Percentiles rank a stretch among this genome's conserved stretches.
phyloP scores from a whole-genome alignment of 148 eudicot genomes.

The Limonium bicolor region DNA sequence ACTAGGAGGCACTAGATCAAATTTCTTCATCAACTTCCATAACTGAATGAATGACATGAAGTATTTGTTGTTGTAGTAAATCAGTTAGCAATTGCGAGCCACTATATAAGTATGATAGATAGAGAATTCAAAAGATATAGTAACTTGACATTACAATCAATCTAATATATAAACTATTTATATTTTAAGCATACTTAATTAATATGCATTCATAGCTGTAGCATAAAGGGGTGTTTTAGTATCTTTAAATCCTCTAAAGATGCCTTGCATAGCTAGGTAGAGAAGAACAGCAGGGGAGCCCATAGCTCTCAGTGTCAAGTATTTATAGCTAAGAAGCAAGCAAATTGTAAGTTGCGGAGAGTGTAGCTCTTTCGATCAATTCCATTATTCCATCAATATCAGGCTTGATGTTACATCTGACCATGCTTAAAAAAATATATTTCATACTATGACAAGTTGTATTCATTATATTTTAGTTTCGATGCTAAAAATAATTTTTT shows the following conservation, averaged over 20 bases:
- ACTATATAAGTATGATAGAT: background rate
- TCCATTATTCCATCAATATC: no score
- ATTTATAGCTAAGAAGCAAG: no score
- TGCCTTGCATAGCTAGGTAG: slow-evolving; percentile 22
- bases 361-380: no score
- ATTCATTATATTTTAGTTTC: no score
- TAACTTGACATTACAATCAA: background rate
- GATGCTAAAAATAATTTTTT: no score
- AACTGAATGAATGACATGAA: slow-evolving; percentile 57
- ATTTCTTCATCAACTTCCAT: slow-evolving; percentile 50
- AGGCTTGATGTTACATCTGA: no score
- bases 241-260: slow-evolving; percentile 23
- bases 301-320: slow-evolving; percentile 15
- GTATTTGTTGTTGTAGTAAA: slow-evolving; percentile 28
- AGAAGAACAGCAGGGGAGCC: slow-evolving; percentile 26
- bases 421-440: no score
- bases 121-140: background rate
- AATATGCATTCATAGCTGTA: slow-evolving; percentile 4
- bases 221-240: slow-evolving; percentile 12
- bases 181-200: background rate
- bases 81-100: background rate
- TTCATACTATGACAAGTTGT: no score
- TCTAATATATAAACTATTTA: background rate
- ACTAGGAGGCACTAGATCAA: slow-evolving; percentile 63
- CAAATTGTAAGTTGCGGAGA: no score